Evolutionary conservation across 208 protist genomes (phyloP).

Genomic region (Tetramitus jugosus): DNA sequence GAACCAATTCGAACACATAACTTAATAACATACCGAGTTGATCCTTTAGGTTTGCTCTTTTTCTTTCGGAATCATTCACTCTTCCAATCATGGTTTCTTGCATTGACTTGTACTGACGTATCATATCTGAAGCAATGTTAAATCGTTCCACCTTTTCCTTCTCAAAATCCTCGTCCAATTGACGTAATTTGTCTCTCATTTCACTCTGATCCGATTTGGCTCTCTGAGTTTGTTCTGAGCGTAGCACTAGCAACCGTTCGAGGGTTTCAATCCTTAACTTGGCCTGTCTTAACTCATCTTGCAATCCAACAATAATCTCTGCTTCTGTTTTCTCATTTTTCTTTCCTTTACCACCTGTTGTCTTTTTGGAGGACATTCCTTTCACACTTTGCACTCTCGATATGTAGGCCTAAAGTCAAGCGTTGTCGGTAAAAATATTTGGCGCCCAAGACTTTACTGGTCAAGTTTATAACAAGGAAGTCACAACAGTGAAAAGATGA

Average conservation of each 20-base stretch:
- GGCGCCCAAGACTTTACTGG: too few species aligned
- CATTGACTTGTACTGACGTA: constrained; percentile 51
- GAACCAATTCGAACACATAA: constrained; percentile 38
- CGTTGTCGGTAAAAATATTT: too few species aligned
- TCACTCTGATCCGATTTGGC: constrained; percentile 49
- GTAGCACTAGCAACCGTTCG: constrained; percentile 64
- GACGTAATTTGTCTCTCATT: constrained; percentile 48
- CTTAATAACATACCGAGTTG: too few species aligned
- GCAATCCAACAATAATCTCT: constrained; percentile 52
- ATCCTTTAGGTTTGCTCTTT: constrained; percentile 51
- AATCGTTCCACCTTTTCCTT: constrained; percentile 46
- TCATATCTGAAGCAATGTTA: constrained; percentile 56
- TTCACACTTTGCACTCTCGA: too few species aligned
- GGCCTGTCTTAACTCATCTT: constrained; percentile 23
- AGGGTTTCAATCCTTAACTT: constrained; percentile 43
- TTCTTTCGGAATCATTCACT: constrained; percentile 53
- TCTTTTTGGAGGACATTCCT: too few species aligned
- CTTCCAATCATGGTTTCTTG: constrained; percentile 66
- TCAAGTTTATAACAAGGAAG: too few species aligned
- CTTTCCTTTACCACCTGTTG: too few species aligned
- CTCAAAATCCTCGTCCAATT: constrained; percentile 54
- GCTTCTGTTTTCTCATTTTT: constrained; percentile 54
- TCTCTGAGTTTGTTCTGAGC: constrained; percentile 55
- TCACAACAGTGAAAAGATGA: too few species aligned
- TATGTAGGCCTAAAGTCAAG: too few species aligned